Percentiles rank a stretch among this genome's conserved stretches.
These are phyloP conservation scores for Clathrospora elynae DNA, from an alignment of 2,329 filamentous ascomycete species.

Conservation along the genomic window DNA sequence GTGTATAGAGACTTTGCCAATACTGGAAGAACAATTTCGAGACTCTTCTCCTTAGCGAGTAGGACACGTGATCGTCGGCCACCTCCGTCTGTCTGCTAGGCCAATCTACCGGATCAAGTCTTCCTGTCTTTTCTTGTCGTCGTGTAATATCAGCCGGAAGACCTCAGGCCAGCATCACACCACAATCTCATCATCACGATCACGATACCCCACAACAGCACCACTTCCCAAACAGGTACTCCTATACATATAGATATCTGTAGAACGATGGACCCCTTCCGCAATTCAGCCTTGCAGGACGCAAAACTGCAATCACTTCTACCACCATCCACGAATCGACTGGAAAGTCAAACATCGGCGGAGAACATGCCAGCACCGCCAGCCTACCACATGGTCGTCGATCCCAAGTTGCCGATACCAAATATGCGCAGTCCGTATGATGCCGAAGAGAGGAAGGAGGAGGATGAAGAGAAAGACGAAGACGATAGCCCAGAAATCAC, in stretches of 20 bases:
- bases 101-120: slow-evolving; percentile 2
- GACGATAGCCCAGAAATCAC: slow-evolving; percentile 38
- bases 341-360: slow-evolving; percentile 3
- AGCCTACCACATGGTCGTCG: slow-evolving; percentile 38
- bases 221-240: slow-evolving; percentile 12
- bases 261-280: slow-evolving; percentile 30
- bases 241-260: slow-evolving; percentile 9
- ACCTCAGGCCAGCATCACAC: slow-evolving; percentile 42
- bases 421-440: slow-evolving; percentile 30
- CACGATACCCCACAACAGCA: slow-evolving; percentile 26
- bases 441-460: slow-evolving; percentile 23
- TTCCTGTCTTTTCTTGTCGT: slow-evolving; percentile 11
- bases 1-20: no score
- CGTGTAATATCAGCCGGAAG: slow-evolving; percentile 24
- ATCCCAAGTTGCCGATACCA: slow-evolving; percentile 26
- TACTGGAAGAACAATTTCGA: no score
- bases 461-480: slow-evolving; percentile 25
- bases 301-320: slow-evolving; percentile 27
- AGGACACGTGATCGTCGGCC: not conserved
- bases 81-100: not conserved
- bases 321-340: slow-evolving; percentile 7
- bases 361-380: slow-evolving; percentile 36
- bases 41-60: not conserved
- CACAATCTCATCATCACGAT: slow-evolving; percentile 29
- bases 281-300: slow-evolving; percentile 23